Evolutionary conservation across 139 green algal genomes (phyloP).

Genomic region (Nannochloris sp.): DNA sequence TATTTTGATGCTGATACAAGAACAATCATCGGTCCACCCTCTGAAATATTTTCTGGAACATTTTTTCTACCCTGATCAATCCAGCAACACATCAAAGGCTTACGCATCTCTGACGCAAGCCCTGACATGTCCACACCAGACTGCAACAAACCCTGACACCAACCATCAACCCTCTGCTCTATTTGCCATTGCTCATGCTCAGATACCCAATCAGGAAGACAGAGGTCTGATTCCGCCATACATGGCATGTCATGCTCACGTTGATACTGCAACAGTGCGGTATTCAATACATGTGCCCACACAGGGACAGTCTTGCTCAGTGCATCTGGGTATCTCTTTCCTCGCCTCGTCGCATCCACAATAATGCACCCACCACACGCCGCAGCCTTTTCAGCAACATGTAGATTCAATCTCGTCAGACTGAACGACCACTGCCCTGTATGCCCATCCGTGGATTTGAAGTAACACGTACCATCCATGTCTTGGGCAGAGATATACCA

Average conservation of each 20-base stretch:
- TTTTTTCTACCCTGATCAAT: slow-evolving; percentile 47
- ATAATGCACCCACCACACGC: slow-evolving; percentile 58
- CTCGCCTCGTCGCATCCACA: slow-evolving; percentile 83
- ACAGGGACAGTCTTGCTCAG: slow-evolving; percentile 93
- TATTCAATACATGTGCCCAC: slow-evolving; percentile 81
- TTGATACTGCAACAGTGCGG: slow-evolving; percentile 32
- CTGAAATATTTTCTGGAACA: slow-evolving; percentile 4
- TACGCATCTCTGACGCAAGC: slow-evolving; percentile 43
- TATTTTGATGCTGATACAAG: slow-evolving; percentile 50
- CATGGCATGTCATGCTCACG: slow-evolving; percentile 5
- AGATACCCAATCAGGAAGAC: slow-evolving; percentile 80
- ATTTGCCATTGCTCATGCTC: slow-evolving; percentile 63
- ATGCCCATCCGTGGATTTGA: slow-evolving; percentile 94
- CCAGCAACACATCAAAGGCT: slow-evolving; percentile 88
- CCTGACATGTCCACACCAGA: slow-evolving; percentile 25
- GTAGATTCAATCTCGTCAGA: slow-evolving; percentile 72
- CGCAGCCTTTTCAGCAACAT: slow-evolving; percentile 52
- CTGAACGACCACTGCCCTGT: slow-evolving; percentile 80
- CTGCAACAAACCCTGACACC: slow-evolving; percentile 52
- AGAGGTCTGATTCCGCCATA: slow-evolving; percentile 29
- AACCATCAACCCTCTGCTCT: slow-evolving; percentile 57
- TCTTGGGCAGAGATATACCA: slow-evolving; percentile 55
- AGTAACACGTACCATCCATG: slow-evolving; percentile 66
- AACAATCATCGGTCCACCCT: slow-evolving; percentile 4
- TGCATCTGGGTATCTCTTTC: slow-evolving; percentile 83